A percentile compares a stretch with the other conserved stretches of the same genome.
phyloP scores from a whole-genome alignment of 1,284 basidiomycete genomes.

The Phaffia rhodozyma region DNA sequence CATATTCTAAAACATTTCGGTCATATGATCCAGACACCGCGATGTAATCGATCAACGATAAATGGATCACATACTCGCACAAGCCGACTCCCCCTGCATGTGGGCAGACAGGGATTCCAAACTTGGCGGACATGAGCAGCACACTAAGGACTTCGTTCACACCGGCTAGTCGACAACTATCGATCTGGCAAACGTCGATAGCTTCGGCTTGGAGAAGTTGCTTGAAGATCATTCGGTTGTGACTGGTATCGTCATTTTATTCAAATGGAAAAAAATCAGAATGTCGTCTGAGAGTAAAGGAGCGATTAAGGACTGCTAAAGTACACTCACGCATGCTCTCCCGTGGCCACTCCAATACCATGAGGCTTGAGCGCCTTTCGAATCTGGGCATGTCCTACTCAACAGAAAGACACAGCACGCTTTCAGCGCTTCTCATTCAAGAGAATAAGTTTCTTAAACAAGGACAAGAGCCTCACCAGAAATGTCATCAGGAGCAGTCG shows the following conservation, averaged over 20 bases:
- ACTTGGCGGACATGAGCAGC: slow-evolving; percentile 89
- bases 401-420: slow-evolving; percentile 48
- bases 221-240: slow-evolving; percentile 71
- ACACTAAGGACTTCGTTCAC: slow-evolving; percentile 88
- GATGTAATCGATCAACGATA: slow-evolving; percentile 55
- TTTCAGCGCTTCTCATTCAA: slow-evolving; percentile 32
- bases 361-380: slow-evolving; percentile 53
- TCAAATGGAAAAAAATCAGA: slow-evolving; percentile 1
- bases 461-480: slow-evolving; percentile 30
- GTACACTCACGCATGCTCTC: slow-evolving; percentile 58
- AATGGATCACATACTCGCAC: slow-evolving; percentile 63
- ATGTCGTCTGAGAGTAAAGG: neutral
- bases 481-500: slow-evolving; percentile 83
- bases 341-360: slow-evolving; percentile 86
- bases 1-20: slow-evolving; percentile 70
- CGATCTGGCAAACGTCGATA: slow-evolving; percentile 92
- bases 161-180: slow-evolving; percentile 82
- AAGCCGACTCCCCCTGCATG: slow-evolving; percentile 92
- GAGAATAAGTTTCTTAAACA: slow-evolving; percentile 53
- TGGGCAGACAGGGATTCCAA: slow-evolving; percentile 77
- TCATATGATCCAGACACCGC: slow-evolving; percentile 82
- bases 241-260: neutral
- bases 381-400: slow-evolving; percentile 38
- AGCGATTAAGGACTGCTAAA: neutral
- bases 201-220: slow-evolving; percentile 85